Base-by-base conservation (phyloP, 768 basidiomycete genomes). In the Leucogyrophana mollusca region DNA sequence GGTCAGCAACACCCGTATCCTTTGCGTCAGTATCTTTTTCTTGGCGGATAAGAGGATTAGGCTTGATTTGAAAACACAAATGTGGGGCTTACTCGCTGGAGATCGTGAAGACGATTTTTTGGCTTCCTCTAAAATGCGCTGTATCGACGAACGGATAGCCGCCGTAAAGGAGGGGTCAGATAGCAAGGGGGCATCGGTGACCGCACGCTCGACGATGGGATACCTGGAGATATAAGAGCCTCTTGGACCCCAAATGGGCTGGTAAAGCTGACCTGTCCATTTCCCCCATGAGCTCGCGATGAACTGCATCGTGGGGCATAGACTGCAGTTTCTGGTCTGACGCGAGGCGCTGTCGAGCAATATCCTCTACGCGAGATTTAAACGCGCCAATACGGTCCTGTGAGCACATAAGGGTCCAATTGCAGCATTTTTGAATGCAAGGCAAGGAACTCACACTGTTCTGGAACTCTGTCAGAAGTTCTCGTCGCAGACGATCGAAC, bases 401-500 rank as follows among this genome's bases (percentile, higher is more conserved):
- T 24, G 38, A 27, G 44, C 8, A 21, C 9, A 9, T 8, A 33
- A 16, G 25, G 39, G n/a, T 38, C 16, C 43, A 23, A 32, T 21
- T 23, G 24, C 18, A 22, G 33, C 43, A 7, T 14, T 11, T 24
- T 18, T 16, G 50, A 47, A 47, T 24, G n/a, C 9, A 40, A 44
- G 40, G 35, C 27, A 47, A 45, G n/a, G 34, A 14, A 69, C 79
- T 49, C 62, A 87, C 86, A 56, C 80, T 76, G 53, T 69, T 73
- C 54, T 80, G 77, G 61, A 87, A 86, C 56, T 82, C 71, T 5
- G 72, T 56, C 30, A 88, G 61, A 18, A 90, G 67, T 62, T 88
- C 80, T 40, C 78, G 76, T 40, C 87, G 75, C 51, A 88, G 59
- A 18, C 82, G 78, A 54, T 89, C 86, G 53, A 87, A 88, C 65